Evolutionary conservation across 108 stramenopile genomes (phyloP).

Genomic region (Chaetoceros muelleri): DNA sequence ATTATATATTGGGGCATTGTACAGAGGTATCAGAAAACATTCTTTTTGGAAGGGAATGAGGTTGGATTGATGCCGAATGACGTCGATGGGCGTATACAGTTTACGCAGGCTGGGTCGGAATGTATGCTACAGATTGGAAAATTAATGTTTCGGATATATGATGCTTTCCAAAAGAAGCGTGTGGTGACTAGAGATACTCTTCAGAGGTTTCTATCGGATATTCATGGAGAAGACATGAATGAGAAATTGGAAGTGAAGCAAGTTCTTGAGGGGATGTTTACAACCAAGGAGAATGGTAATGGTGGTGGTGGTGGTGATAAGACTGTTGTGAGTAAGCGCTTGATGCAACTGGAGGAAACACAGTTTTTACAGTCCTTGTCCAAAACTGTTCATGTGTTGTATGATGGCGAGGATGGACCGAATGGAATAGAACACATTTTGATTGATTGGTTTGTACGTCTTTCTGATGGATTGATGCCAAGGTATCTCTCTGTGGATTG

Average conservation of each 20-base stretch:
- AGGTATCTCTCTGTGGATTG: slow-evolving; percentile 5
- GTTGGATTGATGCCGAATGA: slow-evolving; percentile 6
- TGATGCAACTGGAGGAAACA: slow-evolving; percentile 7
- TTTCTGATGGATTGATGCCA: slow-evolving; percentile 28
- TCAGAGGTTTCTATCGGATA: slow-evolving; percentile 69
- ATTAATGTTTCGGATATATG: slow-evolving; percentile 62
- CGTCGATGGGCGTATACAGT: slow-evolving; percentile 9
- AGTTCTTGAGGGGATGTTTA: slow-evolving; percentile 47
- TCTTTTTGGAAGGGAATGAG: neutral
- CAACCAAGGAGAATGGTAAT: neutral
- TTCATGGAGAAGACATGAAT: slow-evolving; percentile 73
- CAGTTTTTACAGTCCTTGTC: slow-evolving; percentile 17
- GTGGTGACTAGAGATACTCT: slow-evolving; percentile 57
- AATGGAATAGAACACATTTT: slow-evolving; percentile 17
- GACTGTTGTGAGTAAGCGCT: slow-evolving; percentile 7
- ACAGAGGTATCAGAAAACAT: neutral
- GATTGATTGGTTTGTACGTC: slow-evolving; percentile 25
- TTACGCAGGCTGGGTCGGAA: slow-evolving; percentile 14
- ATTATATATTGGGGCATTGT: neutral
- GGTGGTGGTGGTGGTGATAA: neutral
- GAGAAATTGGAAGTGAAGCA: slow-evolving; percentile 27
- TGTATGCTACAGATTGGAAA: slow-evolving; percentile 17
- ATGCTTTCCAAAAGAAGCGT: slow-evolving; percentile 70
- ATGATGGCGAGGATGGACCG: neutral
- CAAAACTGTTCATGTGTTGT: slow-evolving; percentile 10